Percentiles rank a stretch among this genome's conserved stretches.
Conservation (phyloP, 1,284 basidiomycete genomes). For the Cryptococcus amylolentus region DNA sequence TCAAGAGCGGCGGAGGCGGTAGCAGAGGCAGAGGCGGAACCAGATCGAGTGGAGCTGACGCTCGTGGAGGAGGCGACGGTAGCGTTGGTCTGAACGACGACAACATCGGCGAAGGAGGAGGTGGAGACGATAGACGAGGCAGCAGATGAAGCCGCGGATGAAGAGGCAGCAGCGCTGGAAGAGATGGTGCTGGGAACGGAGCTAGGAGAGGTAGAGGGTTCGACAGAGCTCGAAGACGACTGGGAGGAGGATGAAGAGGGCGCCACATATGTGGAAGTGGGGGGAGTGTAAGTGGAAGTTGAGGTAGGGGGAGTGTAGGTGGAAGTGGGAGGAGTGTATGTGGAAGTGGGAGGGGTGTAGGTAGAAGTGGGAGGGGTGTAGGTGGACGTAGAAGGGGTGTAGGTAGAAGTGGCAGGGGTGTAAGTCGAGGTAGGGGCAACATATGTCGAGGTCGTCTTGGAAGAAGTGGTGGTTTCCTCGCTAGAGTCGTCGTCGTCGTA, state of each 20-base stretch:
- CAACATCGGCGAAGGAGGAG: constrained; percentile 2
- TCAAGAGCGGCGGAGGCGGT: constrained; percentile 3
- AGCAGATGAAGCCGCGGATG: not conserved
- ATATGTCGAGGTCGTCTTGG: constrained; percentile 23
- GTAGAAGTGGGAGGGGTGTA: constrained; percentile 31
- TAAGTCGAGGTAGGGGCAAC: constrained; percentile 33
- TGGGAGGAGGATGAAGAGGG: not conserved
- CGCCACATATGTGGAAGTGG: constrained; percentile 19
- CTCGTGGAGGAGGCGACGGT: not conserved
- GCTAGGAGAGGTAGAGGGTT: constrained; percentile 21
- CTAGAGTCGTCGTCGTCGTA: constrained; percentile 38
- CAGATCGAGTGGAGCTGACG: constrained; percentile 3
- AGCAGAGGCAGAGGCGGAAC: constrained; percentile 4
- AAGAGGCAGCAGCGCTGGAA: not conserved
- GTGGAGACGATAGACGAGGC: not conserved
- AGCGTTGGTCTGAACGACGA: constrained; percentile 10
- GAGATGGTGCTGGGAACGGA: constrained; percentile 6
- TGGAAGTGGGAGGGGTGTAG: constrained; percentile 14
- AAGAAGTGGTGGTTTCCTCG: constrained; percentile 23
- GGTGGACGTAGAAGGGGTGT: constrained; percentile 24
- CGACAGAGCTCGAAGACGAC: constrained; percentile 17
- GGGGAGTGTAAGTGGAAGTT: constrained; percentile 34
- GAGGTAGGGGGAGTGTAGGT: constrained; percentile 28
- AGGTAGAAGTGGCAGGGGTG: constrained; percentile 31
- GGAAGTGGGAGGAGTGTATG: constrained; percentile 2